These are phyloP conservation scores for Colletotrichum costaricense DNA, from an alignment of 2,329 filamentous ascomycete genomes.

Conservation along the genomic window DNA sequence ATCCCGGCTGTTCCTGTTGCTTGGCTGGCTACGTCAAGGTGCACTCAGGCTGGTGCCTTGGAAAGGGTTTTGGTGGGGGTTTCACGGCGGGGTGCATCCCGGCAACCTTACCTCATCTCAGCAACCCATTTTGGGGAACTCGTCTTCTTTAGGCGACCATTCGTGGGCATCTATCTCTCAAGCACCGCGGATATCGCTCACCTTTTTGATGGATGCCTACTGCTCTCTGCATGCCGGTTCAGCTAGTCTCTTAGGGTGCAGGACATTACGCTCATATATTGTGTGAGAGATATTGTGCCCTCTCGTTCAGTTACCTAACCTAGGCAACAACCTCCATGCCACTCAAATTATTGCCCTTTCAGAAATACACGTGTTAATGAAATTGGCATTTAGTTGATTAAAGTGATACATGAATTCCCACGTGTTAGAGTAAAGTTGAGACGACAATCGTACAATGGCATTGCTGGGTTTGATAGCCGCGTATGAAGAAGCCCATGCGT, in stretches of 20 bases:
- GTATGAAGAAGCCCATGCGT: neutral
- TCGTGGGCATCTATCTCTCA: neutral
- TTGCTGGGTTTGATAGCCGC: neutral
- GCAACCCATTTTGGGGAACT: slow-evolving; percentile 37
- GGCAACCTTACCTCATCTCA: slow-evolving; percentile 24
- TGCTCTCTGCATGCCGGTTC: neutral
- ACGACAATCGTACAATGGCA: neutral
- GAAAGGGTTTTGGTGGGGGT: slow-evolving; percentile 23
- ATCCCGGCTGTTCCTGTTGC: slow-evolving; percentile 19
- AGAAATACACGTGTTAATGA: neutral
- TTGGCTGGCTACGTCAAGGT: slow-evolving; percentile 32
- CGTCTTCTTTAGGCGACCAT: neutral
- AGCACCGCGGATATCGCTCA: neutral
- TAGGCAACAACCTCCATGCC: no score
- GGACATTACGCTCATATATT: no score
- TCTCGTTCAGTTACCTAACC: neutral
- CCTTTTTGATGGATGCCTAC: neutral
- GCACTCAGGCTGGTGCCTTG: slow-evolving; percentile 25
- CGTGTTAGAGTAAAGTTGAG: neutral
- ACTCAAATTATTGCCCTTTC: no score
- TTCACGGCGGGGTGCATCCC: slow-evolving; percentile 24
- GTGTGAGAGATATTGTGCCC: neutral
- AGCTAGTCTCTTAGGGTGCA: no score
- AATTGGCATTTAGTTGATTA: neutral
- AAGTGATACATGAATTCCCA: neutral